phyloP scores from a whole-genome alignment of 2,329 filamentous ascomycete genomes.

The Verticillium zaregamsianum region DNA sequence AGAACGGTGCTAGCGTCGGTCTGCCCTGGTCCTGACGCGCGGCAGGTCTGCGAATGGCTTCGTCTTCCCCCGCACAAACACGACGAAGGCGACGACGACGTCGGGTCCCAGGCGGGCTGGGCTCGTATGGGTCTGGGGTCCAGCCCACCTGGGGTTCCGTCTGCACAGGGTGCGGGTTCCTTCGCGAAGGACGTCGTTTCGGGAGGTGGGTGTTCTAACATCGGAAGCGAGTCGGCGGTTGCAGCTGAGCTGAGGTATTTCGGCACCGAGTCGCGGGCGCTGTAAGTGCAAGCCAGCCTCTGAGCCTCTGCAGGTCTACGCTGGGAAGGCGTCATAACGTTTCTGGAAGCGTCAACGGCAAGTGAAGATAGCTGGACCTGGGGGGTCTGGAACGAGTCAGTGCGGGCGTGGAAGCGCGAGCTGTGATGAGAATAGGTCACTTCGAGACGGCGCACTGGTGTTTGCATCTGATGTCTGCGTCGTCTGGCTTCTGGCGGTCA shows the following conservation, averaged over 20 bases:
- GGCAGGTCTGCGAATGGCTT: neutral
- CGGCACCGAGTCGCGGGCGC: neutral
- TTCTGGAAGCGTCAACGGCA: neutral
- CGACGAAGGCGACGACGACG: neutral
- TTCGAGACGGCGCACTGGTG: neutral
- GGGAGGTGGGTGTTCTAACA: neutral
- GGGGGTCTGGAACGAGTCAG: neutral
- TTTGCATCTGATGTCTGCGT: neutral
- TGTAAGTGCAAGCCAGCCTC: neutral
- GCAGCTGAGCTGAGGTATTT: neutral
- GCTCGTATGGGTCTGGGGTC: neutral
- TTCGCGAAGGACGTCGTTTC: neutral
- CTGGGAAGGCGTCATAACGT: neutral
- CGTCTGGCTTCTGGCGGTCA: neutral
- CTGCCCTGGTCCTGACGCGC: neutral
- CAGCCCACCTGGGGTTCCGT: neutral
- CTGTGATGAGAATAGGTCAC: neutral
- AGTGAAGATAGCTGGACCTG: neutral
- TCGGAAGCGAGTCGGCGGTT: neutral
- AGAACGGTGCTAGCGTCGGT: neutral
- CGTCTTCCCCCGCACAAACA: neutral
- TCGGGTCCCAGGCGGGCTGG: neutral
- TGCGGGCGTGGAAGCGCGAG: neutral
- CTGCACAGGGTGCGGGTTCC: neutral
- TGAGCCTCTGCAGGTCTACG: neutral